phyloP scores from a whole-genome alignment of 768 basidiomycete species.

The Suillus ampliporus region DNA sequence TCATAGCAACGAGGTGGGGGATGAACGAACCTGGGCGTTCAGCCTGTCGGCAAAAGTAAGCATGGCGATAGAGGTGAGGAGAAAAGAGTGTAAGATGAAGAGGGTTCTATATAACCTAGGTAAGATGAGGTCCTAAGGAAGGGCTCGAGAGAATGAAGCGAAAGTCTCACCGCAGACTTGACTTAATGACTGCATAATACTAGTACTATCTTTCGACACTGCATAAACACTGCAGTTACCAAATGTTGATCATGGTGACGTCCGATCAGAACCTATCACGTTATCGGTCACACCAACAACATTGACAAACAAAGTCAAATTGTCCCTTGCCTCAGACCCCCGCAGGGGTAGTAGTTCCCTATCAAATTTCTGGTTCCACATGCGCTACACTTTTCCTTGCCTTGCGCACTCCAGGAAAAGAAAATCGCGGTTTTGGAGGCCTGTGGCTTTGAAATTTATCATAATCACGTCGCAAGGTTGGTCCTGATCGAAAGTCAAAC shows the following conservation, averaged over 20 bases:
- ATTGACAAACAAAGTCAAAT: background rate
- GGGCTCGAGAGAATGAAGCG: constrained; percentile 4
- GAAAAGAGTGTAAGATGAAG: constrained; percentile 24
- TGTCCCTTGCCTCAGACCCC: background rate
- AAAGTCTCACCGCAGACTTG: background rate
- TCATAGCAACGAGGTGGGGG: background rate
- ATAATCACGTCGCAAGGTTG: background rate
- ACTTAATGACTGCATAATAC: background rate
- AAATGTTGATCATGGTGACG: background rate
- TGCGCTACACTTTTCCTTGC: background rate
- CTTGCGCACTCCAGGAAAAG: background rate
- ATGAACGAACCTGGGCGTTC: constrained; percentile 43
- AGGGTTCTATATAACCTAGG: constrained; percentile 28
- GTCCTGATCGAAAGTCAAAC: background rate
- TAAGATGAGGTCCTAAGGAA: constrained; percentile 6
- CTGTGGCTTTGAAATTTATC: background rate
- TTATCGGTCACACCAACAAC: background rate
- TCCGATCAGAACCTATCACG: background rate
- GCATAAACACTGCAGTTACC: background rate
- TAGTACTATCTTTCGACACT: background rate
- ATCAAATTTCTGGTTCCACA: background rate
- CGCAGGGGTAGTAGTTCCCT: background rate
- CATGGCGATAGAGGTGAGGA: constrained; percentile 32
- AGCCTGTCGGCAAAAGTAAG: constrained; percentile 47
- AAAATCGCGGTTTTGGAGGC: too few relatives aligned